Conservation (phyloP, 345 rosid genomes). For the Hypericum perforatum region DNA sequence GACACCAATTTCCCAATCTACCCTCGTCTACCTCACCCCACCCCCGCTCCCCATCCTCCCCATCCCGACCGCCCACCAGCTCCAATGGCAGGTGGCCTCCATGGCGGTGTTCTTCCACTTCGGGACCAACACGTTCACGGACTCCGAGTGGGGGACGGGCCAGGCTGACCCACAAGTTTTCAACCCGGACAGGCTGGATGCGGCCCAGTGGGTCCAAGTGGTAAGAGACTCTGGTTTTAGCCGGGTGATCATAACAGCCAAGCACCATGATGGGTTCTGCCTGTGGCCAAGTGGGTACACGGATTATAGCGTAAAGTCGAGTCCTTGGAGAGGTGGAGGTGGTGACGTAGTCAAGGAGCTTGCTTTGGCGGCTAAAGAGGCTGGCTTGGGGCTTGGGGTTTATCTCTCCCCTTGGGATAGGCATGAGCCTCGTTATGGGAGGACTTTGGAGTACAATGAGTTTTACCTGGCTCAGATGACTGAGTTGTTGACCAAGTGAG, state of each 20-base stretch:
- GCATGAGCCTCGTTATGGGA: slow-evolving; percentile 59
- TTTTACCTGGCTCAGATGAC: slow-evolving; percentile 78
- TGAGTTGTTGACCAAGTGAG: slow-evolving; percentile 69
- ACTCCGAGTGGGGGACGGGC: slow-evolving; percentile 87
- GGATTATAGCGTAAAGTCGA: slow-evolving; percentile 59
- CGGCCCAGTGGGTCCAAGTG: slow-evolving; percentile 73
- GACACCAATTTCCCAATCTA: slow-evolving; percentile 19
- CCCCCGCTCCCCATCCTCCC: slow-evolving; percentile 81
- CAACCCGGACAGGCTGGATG: slow-evolving; percentile 50
- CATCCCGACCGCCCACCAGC: slow-evolving; percentile 61
- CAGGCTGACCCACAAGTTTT: slow-evolving; percentile 55
- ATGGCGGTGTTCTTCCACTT: slow-evolving; percentile 81
- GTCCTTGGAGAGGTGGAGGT: slow-evolving; percentile 50
- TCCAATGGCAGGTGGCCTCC: slow-evolving; percentile 70
- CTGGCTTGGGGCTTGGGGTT: slow-evolving; percentile 52
- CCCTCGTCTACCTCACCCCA: slow-evolving; percentile 25
- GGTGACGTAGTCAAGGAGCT: slow-evolving; percentile 72
- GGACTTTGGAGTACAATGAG: slow-evolving; percentile 77
- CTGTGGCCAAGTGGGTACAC: slow-evolving; percentile 78
- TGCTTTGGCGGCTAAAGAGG: slow-evolving; percentile 49
- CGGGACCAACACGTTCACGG: slow-evolving; percentile 80
- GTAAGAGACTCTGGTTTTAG: slow-evolving; percentile 67
- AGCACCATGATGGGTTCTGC: slow-evolving; percentile 97
- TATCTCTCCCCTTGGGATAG: slow-evolving; percentile 96
- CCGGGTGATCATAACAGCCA: slow-evolving; percentile 67